Evolutionary conservation across 1,284 basidiomycete genomes (phyloP), one percentile per base, ranked within the genome.

Genomic region (Moniliophthora roreri): DNA sequence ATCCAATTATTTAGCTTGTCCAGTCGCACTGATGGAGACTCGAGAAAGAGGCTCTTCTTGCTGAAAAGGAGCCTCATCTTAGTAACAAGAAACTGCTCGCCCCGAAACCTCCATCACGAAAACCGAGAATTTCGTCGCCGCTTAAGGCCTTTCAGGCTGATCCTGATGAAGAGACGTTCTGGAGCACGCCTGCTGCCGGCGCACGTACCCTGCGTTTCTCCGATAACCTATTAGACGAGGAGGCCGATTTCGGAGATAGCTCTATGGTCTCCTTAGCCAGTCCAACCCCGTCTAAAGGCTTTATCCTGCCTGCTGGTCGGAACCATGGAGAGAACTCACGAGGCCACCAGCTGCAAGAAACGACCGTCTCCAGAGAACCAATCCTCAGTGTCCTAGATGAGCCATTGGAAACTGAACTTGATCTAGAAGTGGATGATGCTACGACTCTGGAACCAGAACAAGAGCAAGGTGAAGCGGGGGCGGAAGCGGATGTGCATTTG

Each of bases 181-280:
- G 83, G 82, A 78, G 72, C 36, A 82, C 84, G 0, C 80, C 84
- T 2, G 78, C 74, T 13, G 72, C 77, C 2, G 70, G 79, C 2
- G 77, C 75, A 10, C 80, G 82, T 37, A 80, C 78, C 0, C 69
- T 87, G 7, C 78, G 76, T 45, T 87, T 89, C 57, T 77, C 76
- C 0, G 81, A 84, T 42, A 81, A 82, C 52, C 72, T 84, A 8
- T 69, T 87, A 58, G 78, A 87, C 56, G 86, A 89, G 59, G 70
- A 81, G n/a, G 74, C 81, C 1, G 81, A 87, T 60, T 67, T 86
- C 1, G 73, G 67, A 1, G 75, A 85, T 56, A 60, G 81, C n/a
- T 78, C 79, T 10, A 69, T 74, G 3, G 60, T 71, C 32, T 81
- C 85, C 47, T 71, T 74, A 3, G 44, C 66, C 57, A 28, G 51